phyloP scores from a whole-genome alignment of 192 early-diverging fungal species.

The Entomortierella parvispora region DNA sequence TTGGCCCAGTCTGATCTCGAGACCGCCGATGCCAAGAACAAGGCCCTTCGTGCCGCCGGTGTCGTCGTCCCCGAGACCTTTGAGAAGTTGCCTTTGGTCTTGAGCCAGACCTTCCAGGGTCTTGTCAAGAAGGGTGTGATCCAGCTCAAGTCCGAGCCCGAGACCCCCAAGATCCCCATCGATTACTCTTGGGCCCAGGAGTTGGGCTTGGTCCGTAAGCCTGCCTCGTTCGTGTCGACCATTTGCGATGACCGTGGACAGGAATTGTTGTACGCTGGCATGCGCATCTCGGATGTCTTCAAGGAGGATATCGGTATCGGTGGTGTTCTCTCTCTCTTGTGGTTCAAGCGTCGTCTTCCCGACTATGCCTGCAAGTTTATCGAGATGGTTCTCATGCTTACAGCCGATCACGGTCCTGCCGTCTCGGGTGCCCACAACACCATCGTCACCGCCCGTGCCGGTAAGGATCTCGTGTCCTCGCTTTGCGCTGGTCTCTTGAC shows the following conservation, averaged over 20 bases:
- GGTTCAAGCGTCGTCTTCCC: constrained; percentile 98
- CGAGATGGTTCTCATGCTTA: constrained; percentile 99
- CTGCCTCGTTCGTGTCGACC: constrained; percentile 96
- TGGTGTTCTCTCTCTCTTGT: constrained; percentile 93
- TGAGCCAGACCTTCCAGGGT: constrained; percentile 78
- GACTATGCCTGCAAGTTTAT: constrained; percentile 95
- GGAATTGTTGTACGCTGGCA: constrained; percentile 96
- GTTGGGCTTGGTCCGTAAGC: constrained; percentile 96
- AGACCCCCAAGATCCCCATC: constrained; percentile 96
- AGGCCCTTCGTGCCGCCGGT: constrained; percentile 82
- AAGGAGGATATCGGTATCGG: constrained; percentile 98
- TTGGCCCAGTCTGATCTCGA: constrained; percentile 95
- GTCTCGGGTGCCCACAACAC: constrained; percentile 91
- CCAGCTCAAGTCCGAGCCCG: constrained; percentile 79
- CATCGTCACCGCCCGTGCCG: constrained; percentile 92
- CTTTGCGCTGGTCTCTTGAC: constrained; percentile 93
- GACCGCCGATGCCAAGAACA: constrained; percentile 97
- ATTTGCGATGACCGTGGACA: constrained; percentile 99
- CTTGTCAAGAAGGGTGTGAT: constrained; percentile 78
- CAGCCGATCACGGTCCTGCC: constrained; percentile 97
- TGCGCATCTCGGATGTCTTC: constrained; percentile 98
- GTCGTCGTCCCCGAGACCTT: constrained; percentile 95
- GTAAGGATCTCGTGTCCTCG: constrained; percentile 95
- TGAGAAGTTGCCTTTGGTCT: constrained; percentile 87
- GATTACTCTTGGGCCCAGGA: constrained; percentile 99